Evolutionary conservation across 2,329 filamentous ascomycete species (phyloP).

Genomic region (Talaromyces verruculosus): DNA sequence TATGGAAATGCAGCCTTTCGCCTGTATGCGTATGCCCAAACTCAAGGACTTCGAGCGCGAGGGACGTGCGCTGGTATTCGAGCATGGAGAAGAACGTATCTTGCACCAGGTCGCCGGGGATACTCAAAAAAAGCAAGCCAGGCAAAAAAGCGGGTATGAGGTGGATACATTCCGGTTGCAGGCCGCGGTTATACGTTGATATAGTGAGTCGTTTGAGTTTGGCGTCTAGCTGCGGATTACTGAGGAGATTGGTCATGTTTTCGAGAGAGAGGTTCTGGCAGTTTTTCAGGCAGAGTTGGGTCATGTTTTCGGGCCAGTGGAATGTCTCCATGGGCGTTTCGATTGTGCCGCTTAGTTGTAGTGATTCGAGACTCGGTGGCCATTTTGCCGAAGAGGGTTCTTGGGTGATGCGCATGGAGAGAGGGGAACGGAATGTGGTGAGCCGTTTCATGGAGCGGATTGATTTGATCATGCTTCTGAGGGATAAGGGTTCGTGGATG

Average conservation of each 20-base stretch:
- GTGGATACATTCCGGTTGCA: conserved; percentile 31
- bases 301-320: conserved; percentile 32
- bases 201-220: conserved; percentile 31
- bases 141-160: conserved; percentile 30
- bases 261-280: conserved; percentile 29
- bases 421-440: conserved; percentile 47
- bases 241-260: conserved; percentile 28
- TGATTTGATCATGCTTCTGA: conserved; percentile 52
- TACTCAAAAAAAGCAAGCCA: conserved; percentile 30
- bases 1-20: conserved; percentile 26
- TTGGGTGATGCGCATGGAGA: conserved; percentile 27
- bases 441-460: conserved; percentile 50
- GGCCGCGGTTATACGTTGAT: conserved; percentile 27
- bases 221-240: conserved; percentile 25
- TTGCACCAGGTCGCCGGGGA: conserved; percentile 34
- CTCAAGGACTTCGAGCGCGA: conserved; percentile 33
- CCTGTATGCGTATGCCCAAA: conserved; percentile 27
- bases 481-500: conserved; percentile 52
- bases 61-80: conserved; percentile 12
- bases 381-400: conserved; percentile 23
- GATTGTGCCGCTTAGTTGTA: conserved; percentile 31
- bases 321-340: conserved; percentile 26
- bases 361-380: conserved; percentile 30
- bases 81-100: conserved; percentile 32
- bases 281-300: conserved; percentile 29